A percentile compares a stretch with the other conserved stretches of the same genome.
Evolutionary conservation across 208 protist species (phyloP).

Genomic region (Leishmania amazonensis): DNA sequence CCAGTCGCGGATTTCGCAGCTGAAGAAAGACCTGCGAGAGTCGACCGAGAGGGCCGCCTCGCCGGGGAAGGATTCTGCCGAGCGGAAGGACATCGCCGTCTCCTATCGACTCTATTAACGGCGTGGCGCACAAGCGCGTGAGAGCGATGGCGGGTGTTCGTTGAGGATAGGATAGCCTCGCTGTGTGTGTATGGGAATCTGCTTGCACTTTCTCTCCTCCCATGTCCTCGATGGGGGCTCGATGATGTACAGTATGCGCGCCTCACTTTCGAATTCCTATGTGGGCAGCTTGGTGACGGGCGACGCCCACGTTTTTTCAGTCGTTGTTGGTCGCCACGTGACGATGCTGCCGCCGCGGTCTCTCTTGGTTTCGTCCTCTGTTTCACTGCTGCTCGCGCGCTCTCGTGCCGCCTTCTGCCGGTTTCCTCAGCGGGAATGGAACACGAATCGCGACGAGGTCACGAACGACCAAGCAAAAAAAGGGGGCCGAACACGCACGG

Average conservation of each 20-base stretch:
- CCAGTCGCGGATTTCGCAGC: slow-evolving; percentile 39
- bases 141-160: not conserved
- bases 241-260: slow-evolving; percentile 1
- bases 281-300: not conserved
- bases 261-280: not conserved
- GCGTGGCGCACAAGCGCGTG: not conserved
- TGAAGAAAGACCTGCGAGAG: slow-evolving; percentile 43
- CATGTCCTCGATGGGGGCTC: not conserved
- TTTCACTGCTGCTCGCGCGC: not conserved
- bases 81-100: slow-evolving; percentile 58
- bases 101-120: slow-evolving; percentile 72
- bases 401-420: not conserved
- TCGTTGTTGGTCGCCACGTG: no score
- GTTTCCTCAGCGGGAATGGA: no score
- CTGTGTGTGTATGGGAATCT: not conserved
- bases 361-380: not conserved
- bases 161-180: not conserved
- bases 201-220: not conserved
- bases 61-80: not conserved
- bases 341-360: no score
- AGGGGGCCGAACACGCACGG: not conserved
- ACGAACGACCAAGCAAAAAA: no score
- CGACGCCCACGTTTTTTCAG: not conserved
- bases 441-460: no score
- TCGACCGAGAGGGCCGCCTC: slow-evolving; percentile 19